Percentiles rank a stretch among this genome's conserved stretches.
phyloP scores from a whole-genome alignment of 176 grass and related monocot species.

The Sorghum bicolor region DNA sequence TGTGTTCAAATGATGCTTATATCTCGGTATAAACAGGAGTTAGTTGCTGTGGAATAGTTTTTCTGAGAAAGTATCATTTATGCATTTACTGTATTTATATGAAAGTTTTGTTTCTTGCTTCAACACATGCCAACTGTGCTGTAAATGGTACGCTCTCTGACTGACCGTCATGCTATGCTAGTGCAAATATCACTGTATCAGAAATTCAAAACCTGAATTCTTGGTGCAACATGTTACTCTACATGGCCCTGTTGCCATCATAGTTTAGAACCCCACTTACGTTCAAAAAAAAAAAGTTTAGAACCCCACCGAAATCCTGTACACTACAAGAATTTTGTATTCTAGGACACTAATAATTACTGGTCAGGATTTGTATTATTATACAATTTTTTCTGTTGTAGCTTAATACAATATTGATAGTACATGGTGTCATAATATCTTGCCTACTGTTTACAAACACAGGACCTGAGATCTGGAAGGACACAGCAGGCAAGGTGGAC shows the following conservation, averaged over 20 bases:
- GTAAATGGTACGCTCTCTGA: background rate
- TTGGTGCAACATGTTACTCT: background rate
- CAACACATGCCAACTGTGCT: background rate
- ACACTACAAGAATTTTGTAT: too few relatives aligned
- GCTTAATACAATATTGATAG: background rate
- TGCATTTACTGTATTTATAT: background rate
- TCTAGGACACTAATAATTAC: background rate
- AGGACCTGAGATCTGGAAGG: constrained; percentile 74
- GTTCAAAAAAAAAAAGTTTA: too few relatives aligned
- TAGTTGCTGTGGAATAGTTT: background rate
- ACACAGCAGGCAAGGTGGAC: constrained; percentile 54
- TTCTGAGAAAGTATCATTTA: background rate
- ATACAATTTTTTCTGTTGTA: background rate
- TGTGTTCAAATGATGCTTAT: background rate
- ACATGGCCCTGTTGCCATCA: background rate
- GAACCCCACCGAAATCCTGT: too few relatives aligned
- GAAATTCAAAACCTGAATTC: background rate
- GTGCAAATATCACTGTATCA: background rate
- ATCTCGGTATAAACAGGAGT: background rate
- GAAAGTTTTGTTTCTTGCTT: background rate
- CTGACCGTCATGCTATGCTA: background rate
- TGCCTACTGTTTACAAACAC: background rate
- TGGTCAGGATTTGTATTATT: background rate
- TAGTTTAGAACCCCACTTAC: background rate
- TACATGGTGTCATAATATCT: background rate